Conservation (phyloP, 2,329 filamentous ascomycete genomes). For the Epichloe sp. region DNA sequence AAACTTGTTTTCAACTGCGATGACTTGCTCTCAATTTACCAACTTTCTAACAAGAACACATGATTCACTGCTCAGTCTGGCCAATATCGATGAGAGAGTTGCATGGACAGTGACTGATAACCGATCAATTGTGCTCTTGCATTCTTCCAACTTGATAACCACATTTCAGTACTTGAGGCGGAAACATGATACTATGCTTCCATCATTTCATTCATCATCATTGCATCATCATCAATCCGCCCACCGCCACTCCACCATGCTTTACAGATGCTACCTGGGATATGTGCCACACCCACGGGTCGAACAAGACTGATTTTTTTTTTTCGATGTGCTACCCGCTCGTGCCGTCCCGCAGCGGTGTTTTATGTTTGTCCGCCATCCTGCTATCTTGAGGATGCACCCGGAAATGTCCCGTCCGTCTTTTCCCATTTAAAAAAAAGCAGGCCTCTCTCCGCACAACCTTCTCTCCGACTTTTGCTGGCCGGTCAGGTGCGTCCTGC, state of each 20-base stretch:
- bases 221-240: neutral
- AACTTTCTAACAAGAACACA: too few species aligned
- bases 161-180: too few species aligned
- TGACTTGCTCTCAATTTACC: too few species aligned
- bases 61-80: too few species aligned
- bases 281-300: neutral
- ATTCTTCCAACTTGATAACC: neutral
- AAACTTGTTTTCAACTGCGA: too few species aligned
- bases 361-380: neutral
- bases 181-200: too few species aligned
- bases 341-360: neutral
- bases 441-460: neutral
- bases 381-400: too few species aligned
- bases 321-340: neutral
- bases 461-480: neutral
- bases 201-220: neutral
- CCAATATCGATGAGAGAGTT: neutral
- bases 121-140: neutral
- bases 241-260: neutral
- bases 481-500: constrained; percentile 2
- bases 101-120: too few species aligned
- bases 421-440: neutral
- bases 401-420: too few species aligned
- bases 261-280: neutral
- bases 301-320: neutral